Evolutionary conservation across 495 filamentous ascomycete species (phyloP).

Genomic region (Penicillium macrosclerotiorum): DNA sequence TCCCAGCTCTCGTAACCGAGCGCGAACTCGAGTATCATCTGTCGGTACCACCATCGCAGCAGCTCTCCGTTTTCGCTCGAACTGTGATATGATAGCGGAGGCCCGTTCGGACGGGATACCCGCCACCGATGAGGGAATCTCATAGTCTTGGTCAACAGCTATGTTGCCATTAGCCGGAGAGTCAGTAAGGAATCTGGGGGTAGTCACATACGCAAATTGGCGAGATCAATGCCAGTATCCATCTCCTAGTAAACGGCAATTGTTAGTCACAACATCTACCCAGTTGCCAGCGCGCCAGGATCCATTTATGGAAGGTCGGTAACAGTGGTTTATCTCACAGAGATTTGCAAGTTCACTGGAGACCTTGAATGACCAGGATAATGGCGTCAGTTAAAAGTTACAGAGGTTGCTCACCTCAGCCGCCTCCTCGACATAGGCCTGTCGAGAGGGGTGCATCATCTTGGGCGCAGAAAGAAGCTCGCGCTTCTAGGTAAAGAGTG

Average conservation of each 20-base stretch:
- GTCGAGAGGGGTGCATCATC: conserved; percentile 87
- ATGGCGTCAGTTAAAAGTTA: background rate
- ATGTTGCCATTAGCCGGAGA: conserved; percentile 2
- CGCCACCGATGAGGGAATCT: conserved; percentile 65
- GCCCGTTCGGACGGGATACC: conserved; percentile 86
- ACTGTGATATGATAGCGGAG: conserved; percentile 83
- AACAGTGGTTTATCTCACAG: too few species aligned
- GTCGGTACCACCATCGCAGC: conserved; percentile 94
- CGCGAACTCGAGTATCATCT: conserved; percentile 83
- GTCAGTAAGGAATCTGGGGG: background rate
- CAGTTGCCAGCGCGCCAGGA: too few species aligned
- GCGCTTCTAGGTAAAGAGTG: background rate
- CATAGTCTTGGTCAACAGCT: conserved; percentile 87
- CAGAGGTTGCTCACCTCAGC: conserved; percentile 66
- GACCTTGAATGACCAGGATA: background rate
- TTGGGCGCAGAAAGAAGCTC: conserved; percentile 27
- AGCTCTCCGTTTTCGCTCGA: conserved; percentile 82
- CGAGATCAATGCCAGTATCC: conserved; percentile 72
- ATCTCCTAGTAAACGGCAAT: conserved; percentile 39
- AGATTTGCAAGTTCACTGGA: background rate
- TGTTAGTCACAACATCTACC: conserved; percentile 1
- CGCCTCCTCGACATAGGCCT: conserved; percentile 93
- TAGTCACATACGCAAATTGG: conserved; percentile 68
- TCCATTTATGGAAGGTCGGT: too few species aligned
- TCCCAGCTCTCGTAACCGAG: conserved; percentile 75